phyloP scores from a whole-genome alignment of 2,329 filamentous ascomycete species.

The Hymenoscyphus salicellus region DNA sequence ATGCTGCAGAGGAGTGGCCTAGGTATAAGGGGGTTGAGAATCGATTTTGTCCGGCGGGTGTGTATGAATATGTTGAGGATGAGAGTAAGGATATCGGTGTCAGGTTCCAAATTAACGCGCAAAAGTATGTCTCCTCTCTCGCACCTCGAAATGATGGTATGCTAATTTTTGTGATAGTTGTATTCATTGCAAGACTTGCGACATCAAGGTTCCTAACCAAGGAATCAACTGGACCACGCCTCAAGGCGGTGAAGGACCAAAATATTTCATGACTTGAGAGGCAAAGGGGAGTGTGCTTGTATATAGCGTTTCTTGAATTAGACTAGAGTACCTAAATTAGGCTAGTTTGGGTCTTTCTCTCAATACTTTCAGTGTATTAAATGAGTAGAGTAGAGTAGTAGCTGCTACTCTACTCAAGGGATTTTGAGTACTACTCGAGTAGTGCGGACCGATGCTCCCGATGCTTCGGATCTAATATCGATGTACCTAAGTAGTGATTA shows the following conservation, averaged over 20 bases:
- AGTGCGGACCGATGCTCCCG: too few species aligned
- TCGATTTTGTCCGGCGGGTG: slow-evolving; percentile 92
- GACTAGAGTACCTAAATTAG: not conserved
- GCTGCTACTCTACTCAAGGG: too few species aligned
- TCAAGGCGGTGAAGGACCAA: slow-evolving; percentile 78
- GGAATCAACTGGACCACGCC: slow-evolving; percentile 96
- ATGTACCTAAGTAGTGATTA: too few species aligned
- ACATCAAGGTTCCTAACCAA: slow-evolving; percentile 94
- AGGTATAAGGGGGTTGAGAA: slow-evolving; percentile 91
- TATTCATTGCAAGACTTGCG: slow-evolving; percentile 99
- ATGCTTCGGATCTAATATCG: too few species aligned
- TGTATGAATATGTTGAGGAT: slow-evolving; percentile 98
- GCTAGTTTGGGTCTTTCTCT: too few species aligned
- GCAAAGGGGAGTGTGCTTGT: not conserved
- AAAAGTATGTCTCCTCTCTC: slow-evolving; percentile 69
- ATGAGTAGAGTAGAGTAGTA: too few species aligned
- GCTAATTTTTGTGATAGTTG: slow-evolving; percentile 58
- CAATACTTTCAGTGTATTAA: too few species aligned
- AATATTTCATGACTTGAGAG: slow-evolving; percentile 62
- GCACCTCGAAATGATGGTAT: not conserved
- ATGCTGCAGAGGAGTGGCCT: slow-evolving; percentile 79
- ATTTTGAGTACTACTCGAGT: too few species aligned
- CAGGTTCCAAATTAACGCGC: slow-evolving; percentile 93
- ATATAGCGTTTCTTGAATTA: slow-evolving; percentile 2
- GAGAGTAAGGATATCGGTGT: slow-evolving; percentile 81